phyloP scores from a whole-genome alignment of 2,329 filamentous ascomycete genomes.

The Arthrinium phaeospermum region DNA sequence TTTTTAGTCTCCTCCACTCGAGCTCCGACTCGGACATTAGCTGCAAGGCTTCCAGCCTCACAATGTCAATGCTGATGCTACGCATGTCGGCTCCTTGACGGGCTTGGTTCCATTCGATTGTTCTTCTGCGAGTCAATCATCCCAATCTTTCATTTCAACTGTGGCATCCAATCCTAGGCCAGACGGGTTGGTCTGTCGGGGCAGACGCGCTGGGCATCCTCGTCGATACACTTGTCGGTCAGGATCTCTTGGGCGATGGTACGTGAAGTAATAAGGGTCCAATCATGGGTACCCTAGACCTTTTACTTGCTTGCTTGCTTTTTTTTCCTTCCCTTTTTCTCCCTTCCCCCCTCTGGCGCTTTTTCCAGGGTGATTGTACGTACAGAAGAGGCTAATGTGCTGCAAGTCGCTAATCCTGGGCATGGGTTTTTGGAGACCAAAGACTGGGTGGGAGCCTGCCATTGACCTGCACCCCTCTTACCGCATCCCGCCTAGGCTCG shows the following conservation, averaged over 20 bases:
- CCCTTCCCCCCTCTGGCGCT: background rate
- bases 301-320: slow-evolving; percentile 28
- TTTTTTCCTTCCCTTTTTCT: slow-evolving; percentile 22
- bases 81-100: slow-evolving; percentile 23
- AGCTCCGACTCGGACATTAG: slow-evolving; percentile 27
- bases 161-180: slow-evolving; percentile 14
- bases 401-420: slow-evolving; percentile 14
- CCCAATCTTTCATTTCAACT: slow-evolving; percentile 27
- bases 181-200: background rate
- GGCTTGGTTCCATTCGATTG: slow-evolving; percentile 18
- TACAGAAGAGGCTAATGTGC: background rate
- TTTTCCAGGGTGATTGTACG: background rate
- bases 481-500: background rate
- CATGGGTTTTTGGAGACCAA: slow-evolving; percentile 16
- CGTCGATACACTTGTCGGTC: slow-evolving; percentile 6
- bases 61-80: slow-evolving; percentile 24
- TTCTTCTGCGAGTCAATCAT: slow-evolving; percentile 20
- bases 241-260: slow-evolving; percentile 14
- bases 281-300: slow-evolving; percentile 29
- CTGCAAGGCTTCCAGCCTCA: slow-evolving; percentile 17
- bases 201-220: slow-evolving; percentile 7
- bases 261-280: slow-evolving; percentile 29
- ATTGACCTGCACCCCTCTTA: slow-evolving; percentile 12
- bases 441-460: background rate
- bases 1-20: slow-evolving; percentile 17